Evolutionary conservation across 371 early-diverging fungal genomes (phyloP).

Genomic region (Mucor sp.): DNA sequence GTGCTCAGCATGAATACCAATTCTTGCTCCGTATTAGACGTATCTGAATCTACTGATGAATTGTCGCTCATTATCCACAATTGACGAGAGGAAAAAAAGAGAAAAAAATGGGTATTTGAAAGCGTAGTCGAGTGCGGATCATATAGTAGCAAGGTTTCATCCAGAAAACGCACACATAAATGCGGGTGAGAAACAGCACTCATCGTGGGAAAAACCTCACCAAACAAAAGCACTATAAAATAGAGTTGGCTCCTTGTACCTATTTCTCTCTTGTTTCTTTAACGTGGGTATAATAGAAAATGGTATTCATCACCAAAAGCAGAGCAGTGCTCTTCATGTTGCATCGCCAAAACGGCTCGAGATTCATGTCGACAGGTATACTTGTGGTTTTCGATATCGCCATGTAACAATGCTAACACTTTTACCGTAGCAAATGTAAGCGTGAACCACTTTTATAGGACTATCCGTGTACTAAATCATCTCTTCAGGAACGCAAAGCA

Average conservation of each 20-base stretch:
- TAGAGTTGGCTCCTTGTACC: not conserved
- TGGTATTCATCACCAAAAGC: constrained; percentile 1
- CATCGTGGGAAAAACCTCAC: not conserved
- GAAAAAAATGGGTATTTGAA: not conserved
- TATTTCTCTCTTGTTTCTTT: not conserved
- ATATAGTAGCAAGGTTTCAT: not conserved
- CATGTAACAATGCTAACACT: not conserved
- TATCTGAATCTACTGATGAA: not conserved
- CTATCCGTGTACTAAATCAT: not conserved
- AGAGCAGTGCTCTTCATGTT: not conserved
- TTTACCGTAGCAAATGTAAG: not conserved
- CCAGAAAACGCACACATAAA: not conserved
- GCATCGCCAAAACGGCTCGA: constrained; percentile 7
- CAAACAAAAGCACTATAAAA: not conserved
- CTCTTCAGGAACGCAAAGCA: constrained; percentile 32
- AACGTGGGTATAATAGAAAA: not conserved
- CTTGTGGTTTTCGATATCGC: not conserved
- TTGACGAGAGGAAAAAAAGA: not conserved
- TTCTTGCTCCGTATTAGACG: not conserved
- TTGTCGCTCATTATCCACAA: not conserved
- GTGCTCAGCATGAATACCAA: not conserved
- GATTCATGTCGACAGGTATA: constrained; percentile 21
- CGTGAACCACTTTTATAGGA: not conserved
- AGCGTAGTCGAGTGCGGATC: not conserved
- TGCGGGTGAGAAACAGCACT: not conserved